Conservation (phyloP, 73 alveolate species). For the Tetrahymena malaccensis region DNA sequence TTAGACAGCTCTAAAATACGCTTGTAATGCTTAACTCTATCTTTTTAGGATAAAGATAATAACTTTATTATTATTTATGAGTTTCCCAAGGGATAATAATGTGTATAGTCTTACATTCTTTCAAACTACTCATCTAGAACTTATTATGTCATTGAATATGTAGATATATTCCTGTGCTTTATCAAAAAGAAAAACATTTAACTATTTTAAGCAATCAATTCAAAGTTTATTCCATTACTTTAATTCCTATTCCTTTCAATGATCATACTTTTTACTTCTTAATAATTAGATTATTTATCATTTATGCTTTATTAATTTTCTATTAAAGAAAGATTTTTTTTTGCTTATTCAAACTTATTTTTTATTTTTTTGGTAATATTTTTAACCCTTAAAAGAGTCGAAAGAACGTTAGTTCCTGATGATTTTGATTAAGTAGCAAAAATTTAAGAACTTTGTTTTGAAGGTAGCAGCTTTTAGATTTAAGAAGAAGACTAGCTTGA, state of each 20-base stretch:
- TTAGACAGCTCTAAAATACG: not conserved
- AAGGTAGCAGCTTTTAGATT: not conserved
- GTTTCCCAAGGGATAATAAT: not conserved
- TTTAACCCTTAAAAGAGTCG: not conserved
- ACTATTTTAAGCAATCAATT: not conserved
- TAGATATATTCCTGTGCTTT: not conserved
- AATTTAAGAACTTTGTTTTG: not conserved
- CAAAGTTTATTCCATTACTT: not conserved
- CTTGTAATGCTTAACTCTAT: not conserved
- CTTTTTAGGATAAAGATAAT: not conserved
- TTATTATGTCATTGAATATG: not conserved
- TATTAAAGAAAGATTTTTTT: too few relatives aligned
- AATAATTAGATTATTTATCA: not conserved
- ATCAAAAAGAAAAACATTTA: not conserved
- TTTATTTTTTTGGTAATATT: not conserved
- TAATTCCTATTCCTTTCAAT: not conserved
- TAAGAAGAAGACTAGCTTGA: not conserved
- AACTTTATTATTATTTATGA: not conserved
- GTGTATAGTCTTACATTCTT: not conserved
- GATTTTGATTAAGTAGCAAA: not conserved
- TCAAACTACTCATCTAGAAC: not conserved
- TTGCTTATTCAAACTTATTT: not conserved
- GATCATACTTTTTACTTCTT: not conserved
- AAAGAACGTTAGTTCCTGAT: not conserved
- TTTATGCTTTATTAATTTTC: too few relatives aligned